These are phyloP conservation scores for Xeromyces bisporus DNA, from an alignment of 495 filamentous ascomycete genomes.

Conservation along the genomic window DNA sequence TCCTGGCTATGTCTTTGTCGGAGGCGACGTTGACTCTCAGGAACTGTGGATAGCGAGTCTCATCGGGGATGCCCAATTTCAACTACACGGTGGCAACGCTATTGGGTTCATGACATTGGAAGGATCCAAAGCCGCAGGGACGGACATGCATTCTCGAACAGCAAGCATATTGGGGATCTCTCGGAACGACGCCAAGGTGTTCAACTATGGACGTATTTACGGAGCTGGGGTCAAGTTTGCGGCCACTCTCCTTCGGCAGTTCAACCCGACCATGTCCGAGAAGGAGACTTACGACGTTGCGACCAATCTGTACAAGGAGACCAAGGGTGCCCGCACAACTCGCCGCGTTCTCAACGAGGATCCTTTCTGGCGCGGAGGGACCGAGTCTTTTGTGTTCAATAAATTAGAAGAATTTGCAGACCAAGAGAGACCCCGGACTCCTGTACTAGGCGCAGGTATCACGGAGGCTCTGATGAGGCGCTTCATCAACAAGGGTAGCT, in stretches of 20 bases:
- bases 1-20: constrained; percentile 80
- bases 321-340: constrained; percentile 69
- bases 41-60: constrained; percentile 97
- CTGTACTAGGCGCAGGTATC: constrained; percentile 89
- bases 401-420: constrained; percentile 93
- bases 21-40: constrained; percentile 96
- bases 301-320: constrained; percentile 64
- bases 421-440: constrained; percentile 78
- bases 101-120: constrained; percentile 99
- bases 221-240: constrained; percentile 91
- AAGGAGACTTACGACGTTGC: constrained; percentile 58
- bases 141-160: constrained; percentile 88
- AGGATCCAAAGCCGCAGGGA: constrained; percentile 82
- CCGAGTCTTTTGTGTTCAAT: constrained; percentile 97
- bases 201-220: constrained; percentile 98
- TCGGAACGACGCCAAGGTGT: constrained; percentile 88
- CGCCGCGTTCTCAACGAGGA: constrained; percentile 50
- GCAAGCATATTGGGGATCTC: constrained; percentile 84
- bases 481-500: constrained; percentile 76
- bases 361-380: constrained; percentile 89
- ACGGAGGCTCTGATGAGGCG: constrained; percentile 84
- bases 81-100: constrained; percentile 86
- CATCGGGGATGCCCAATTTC: constrained; percentile 85
- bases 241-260: constrained; percentile 73
- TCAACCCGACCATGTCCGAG: constrained; percentile 72